These are phyloP conservation scores for Solanum paucissectum DNA, from an alignment of 257 asterid genomes.

Conservation along the genomic window DNA sequence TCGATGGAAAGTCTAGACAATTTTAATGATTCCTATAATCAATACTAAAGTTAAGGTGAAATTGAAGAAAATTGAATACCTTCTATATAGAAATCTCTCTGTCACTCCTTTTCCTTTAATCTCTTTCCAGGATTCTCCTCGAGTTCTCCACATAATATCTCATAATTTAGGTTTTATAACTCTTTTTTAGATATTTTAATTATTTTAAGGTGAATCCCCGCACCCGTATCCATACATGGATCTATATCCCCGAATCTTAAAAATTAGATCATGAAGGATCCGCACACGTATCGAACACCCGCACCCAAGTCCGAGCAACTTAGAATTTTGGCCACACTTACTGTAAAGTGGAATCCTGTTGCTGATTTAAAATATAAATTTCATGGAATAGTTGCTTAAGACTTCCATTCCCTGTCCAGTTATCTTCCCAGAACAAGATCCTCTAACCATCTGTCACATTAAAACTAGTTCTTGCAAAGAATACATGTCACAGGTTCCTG, in stretches of 20 bases:
- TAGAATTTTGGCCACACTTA: background rate
- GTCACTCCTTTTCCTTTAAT: background rate
- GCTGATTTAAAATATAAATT: background rate
- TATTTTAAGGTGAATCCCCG: background rate
- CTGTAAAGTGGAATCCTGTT: background rate
- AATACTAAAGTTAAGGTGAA: background rate
- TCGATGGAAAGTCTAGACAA: background rate
- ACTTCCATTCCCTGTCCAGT: background rate
- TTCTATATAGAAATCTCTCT: no score
- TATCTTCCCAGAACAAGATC: background rate
- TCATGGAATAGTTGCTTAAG: background rate
- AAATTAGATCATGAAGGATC: background rate
- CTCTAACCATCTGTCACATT: background rate
- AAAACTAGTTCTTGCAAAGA: background rate
- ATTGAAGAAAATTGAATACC: background rate
- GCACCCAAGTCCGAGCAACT: background rate
- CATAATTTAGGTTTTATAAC: background rate
- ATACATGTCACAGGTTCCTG: background rate
- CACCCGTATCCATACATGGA: background rate
- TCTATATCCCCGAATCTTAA: background rate
- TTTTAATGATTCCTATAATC: background rate
- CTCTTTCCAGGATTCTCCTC: background rate
- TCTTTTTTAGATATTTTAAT: background rate
- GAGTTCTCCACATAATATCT: background rate
- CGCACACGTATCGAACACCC: background rate